Evolutionary conservation across 1,284 basidiomycete species (phyloP).

Genomic region (Ustilago vetiveriae): DNA sequence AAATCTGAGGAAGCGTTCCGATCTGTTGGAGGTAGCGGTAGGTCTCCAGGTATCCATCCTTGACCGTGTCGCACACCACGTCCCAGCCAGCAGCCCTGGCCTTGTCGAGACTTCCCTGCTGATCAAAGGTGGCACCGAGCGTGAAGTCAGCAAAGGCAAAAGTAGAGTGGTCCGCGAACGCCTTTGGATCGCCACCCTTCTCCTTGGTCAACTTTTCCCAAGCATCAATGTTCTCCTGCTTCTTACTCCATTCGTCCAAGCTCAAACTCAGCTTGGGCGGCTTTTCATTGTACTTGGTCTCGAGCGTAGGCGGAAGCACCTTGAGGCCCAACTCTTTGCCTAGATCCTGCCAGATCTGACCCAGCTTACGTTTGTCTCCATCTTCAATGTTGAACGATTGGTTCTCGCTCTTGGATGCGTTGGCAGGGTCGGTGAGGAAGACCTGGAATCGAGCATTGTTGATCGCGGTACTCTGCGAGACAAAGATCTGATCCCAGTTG

Average conservation of each 20-base stretch:
- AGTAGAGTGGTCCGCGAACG: slow-evolving; percentile 35
- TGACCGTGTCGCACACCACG: slow-evolving; percentile 36
- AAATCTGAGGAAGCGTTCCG: slow-evolving; percentile 28
- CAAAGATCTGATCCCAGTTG: slow-evolving; percentile 43
- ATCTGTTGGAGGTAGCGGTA: slow-evolving; percentile 43
- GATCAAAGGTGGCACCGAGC: slow-evolving; percentile 42
- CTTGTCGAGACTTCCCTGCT: slow-evolving; percentile 40
- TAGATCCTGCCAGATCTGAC: slow-evolving; percentile 42
- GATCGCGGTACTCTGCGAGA: slow-evolving; percentile 39
- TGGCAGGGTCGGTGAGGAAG: slow-evolving; percentile 33
- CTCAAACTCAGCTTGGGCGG: slow-evolving; percentile 37
- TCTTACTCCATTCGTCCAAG: slow-evolving; percentile 38
- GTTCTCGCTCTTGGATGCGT: slow-evolving; percentile 35
- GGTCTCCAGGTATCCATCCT: slow-evolving; percentile 42
- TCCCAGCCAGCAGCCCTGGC: slow-evolving; percentile 34
- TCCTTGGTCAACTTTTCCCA: slow-evolving; percentile 40
- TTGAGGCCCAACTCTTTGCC: slow-evolving; percentile 30
- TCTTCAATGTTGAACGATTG: slow-evolving; percentile 51
- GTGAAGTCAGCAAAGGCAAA: slow-evolving; percentile 46
- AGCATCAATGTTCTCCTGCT: slow-evolving; percentile 26
- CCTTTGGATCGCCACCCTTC: slow-evolving; percentile 30
- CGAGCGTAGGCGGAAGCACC: slow-evolving; percentile 25
- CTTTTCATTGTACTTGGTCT: slow-evolving; percentile 29
- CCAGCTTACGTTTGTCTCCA: slow-evolving; percentile 30
- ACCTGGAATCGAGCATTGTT: slow-evolving; percentile 48